These are phyloP conservation scores for Pseudogymnoascus sp. DNA, from an alignment of 2,329 filamentous ascomycete genomes.

Conservation along the genomic window DNA sequence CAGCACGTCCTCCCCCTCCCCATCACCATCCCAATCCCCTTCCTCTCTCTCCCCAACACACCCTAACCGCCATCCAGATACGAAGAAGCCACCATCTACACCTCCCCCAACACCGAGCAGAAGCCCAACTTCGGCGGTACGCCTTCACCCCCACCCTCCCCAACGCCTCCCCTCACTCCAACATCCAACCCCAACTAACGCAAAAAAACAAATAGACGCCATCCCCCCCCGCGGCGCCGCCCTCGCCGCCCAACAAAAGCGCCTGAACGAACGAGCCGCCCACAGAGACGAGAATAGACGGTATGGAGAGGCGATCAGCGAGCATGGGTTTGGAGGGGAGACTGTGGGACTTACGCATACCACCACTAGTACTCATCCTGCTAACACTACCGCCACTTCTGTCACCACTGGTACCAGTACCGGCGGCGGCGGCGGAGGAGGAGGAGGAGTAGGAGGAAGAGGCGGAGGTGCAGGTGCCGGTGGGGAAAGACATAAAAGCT, in stretches of 20 bases:
- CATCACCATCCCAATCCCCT: neutral
- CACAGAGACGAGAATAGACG: neutral
- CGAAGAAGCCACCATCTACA: conserved; percentile 21
- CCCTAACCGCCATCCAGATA: neutral
- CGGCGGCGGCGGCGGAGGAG: neutral
- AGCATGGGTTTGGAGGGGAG: conserved; percentile 6
- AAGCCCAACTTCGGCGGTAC: conserved; percentile 36
- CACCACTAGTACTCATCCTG: neutral
- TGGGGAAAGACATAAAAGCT: too few relatives aligned
- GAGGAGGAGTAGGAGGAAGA: neutral
- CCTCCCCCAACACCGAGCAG: conserved; percentile 28
- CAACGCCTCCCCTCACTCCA: neutral
- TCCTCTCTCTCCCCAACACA: neutral
- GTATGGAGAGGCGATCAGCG: neutral
- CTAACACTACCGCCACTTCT: too few relatives aligned
- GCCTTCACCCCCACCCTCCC: neutral
- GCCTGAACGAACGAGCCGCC: neutral
- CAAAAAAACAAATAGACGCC: neutral
- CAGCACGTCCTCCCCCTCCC: conserved; percentile 35
- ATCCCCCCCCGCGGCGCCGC: neutral
- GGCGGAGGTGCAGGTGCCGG: too few relatives aligned
- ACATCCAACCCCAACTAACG: neutral
- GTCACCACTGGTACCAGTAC: too few relatives aligned
- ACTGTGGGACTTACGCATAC: neutral
- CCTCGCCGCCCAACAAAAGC: neutral